A percentile compares a stretch with the other conserved stretches of the same genome.
phyloP scores from a whole-genome alignment of 352 stramenopile species.

The Pythium phragmitis region DNA sequence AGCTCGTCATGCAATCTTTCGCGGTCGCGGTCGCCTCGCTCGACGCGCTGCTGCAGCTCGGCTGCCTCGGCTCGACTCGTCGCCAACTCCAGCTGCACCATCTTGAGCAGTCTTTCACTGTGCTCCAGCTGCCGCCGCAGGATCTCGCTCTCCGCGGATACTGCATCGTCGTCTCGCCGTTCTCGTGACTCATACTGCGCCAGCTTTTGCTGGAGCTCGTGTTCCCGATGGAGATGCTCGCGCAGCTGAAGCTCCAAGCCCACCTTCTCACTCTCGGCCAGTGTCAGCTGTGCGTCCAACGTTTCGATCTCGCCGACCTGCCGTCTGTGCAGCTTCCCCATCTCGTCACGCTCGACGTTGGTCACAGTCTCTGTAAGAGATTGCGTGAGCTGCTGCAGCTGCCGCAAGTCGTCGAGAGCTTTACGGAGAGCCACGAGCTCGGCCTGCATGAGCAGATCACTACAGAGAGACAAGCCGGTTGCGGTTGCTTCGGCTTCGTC shows the following conservation, averaged over 20 bases:
- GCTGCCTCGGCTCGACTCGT: conserved; percentile 20
- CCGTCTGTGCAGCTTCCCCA: conserved; percentile 22
- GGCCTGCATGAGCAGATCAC: conserved; percentile 43
- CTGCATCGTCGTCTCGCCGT: conserved; percentile 2
- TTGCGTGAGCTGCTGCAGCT: conserved; percentile 26
- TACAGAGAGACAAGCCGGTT: conserved; percentile 2
- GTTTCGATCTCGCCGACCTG: conserved; percentile 37
- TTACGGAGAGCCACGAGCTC: conserved; percentile 48
- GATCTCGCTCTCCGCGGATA: conserved; percentile 54
- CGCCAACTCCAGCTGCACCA: conserved; percentile 32
- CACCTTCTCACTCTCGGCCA: conserved; percentile 31
- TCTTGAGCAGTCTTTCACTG: conserved; percentile 2
- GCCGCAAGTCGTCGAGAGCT: conserved; percentile 41
- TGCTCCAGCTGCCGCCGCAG: conserved; percentile 39
- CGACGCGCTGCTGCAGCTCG: conserved; percentile 1
- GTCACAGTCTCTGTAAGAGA: conserved; percentile 24
- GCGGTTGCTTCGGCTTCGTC: not conserved
- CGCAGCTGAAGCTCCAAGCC: conserved; percentile 19
- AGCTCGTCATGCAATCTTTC: conserved; percentile 2
- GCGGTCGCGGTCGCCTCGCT: conserved; percentile 3
- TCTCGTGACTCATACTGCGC: not conserved
- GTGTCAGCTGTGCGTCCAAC: conserved; percentile 34
- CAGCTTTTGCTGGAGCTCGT: conserved; percentile 18
- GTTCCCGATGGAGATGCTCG: conserved; percentile 11
- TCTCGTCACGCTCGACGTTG: conserved; percentile 20